Evolutionary conservation across 2,329 filamentous ascomycete genomes (phyloP).

Genomic region (Dactylellina drechsleri): DNA sequence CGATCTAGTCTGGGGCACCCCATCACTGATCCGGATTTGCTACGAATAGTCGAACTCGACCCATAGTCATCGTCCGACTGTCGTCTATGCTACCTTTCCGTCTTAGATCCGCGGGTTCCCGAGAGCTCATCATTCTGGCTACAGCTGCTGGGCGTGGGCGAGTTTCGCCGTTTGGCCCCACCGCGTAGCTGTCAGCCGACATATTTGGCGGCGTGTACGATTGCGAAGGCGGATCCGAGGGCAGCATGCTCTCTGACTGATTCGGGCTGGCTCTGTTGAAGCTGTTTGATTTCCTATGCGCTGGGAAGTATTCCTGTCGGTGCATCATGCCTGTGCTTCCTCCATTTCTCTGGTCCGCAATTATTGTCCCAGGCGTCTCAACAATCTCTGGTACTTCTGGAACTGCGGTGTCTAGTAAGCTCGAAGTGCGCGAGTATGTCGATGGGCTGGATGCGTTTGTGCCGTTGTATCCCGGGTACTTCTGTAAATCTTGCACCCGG

Average conservation of each 20-base stretch:
- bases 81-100: slow-evolving; percentile 86
- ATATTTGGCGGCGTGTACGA: slow-evolving; percentile 14
- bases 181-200: slow-evolving; percentile 13
- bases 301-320: slow-evolving; percentile 42
- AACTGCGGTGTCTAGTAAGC: slow-evolving; percentile 41
- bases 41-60: slow-evolving; percentile 78
- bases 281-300: slow-evolving; percentile 41
- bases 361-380: slow-evolving; percentile 31
- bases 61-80: slow-evolving; percentile 70
- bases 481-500: slow-evolving; percentile 44
- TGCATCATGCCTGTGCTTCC: slow-evolving; percentile 1
- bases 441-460: slow-evolving; percentile 51
- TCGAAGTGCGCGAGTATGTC: slow-evolving; percentile 48
- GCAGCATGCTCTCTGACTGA: slow-evolving; percentile 32
- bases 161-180: slow-evolving; percentile 31
- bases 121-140: slow-evolving; percentile 73
- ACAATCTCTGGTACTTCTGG: slow-evolving; percentile 43
- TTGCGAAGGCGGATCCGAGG: slow-evolving; percentile 21
- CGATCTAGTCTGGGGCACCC: background rate
- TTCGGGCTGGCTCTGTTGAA: slow-evolving; percentile 35
- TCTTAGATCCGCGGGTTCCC: slow-evolving; percentile 76
- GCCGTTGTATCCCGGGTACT: slow-evolving; percentile 37
- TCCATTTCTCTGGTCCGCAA: slow-evolving; percentile 34
- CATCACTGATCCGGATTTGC: slow-evolving; percentile 76
- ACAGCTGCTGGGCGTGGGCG: slow-evolving; percentile 61